phyloP scores from a whole-genome alignment of 2,329 filamentous ascomycete species.

The Xylariaceae sp. region DNA sequence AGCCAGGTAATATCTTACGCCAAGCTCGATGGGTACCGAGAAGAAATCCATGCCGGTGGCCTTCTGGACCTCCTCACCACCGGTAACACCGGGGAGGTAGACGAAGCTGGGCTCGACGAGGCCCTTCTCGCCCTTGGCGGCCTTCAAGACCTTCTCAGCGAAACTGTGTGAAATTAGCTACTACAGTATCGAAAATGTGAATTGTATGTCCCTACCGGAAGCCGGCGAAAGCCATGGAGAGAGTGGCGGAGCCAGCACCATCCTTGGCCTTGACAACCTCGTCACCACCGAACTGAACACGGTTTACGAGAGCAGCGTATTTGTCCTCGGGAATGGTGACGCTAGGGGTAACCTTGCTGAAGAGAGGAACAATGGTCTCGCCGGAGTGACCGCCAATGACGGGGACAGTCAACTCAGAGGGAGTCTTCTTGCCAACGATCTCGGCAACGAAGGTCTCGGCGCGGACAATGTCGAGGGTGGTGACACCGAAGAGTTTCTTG shows the following conservation, averaged over 20 bases:
- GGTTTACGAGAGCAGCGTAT: constrained; percentile 84
- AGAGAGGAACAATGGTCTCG: constrained; percentile 95
- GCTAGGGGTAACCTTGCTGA: constrained; percentile 80
- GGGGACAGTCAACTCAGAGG: constrained; percentile 76
- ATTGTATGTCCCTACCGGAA: constrained; percentile 60
- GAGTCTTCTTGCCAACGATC: constrained; percentile 75
- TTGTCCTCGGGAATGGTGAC: constrained; percentile 83
- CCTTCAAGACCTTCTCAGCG: constrained; percentile 89
- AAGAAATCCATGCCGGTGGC: constrained; percentile 86
- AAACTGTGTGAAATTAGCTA: constrained; percentile 53
- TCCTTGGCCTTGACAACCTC: constrained; percentile 96
- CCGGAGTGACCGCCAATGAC: constrained; percentile 97
- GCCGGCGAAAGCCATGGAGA: constrained; percentile 94
- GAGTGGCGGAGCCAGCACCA: constrained; percentile 80
- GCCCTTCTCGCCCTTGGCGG: constrained; percentile 80
- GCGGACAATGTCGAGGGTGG: constrained; percentile 95
- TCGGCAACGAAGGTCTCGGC: constrained; percentile 93
- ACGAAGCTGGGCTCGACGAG: constrained; percentile 93
- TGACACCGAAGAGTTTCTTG: constrained; percentile 95
- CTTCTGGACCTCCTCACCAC: constrained; percentile 81
- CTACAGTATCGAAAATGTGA: neutral
- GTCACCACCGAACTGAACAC: constrained; percentile 96
- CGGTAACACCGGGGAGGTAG: constrained; percentile 84
- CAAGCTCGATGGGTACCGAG: constrained; percentile 91
- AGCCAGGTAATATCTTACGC: constrained; percentile 55